These are phyloP conservation scores for Annulohypoxylon moriforme DNA, from an alignment of 495 filamentous ascomycete genomes.

Conservation along the genomic window DNA sequence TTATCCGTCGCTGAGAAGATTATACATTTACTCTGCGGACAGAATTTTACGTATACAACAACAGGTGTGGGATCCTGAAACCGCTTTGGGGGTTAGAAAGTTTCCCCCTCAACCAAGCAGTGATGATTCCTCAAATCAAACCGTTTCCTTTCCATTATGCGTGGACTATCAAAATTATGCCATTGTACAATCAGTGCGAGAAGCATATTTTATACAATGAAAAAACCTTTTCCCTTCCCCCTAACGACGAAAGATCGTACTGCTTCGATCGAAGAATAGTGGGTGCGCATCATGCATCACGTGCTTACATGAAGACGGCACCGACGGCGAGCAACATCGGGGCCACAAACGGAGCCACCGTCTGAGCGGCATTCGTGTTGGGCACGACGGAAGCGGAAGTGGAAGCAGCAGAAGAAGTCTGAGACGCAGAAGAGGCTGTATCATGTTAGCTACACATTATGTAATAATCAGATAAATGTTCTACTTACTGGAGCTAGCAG, in stretches of 20 bases:
- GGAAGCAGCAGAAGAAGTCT: slow-evolving; percentile 20
- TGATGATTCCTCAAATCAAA: slow-evolving; percentile 15
- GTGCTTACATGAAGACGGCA: slow-evolving; percentile 41
- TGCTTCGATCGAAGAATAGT: slow-evolving; percentile 5
- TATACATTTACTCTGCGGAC: slow-evolving; percentile 33
- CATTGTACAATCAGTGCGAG: slow-evolving; percentile 29
- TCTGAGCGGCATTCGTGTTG: slow-evolving; percentile 45
- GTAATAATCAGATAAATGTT: slow-evolving; percentile 28
- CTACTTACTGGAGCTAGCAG: slow-evolving; percentile 42
- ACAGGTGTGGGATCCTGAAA: neutral
- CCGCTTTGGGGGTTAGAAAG: slow-evolving; percentile 10
- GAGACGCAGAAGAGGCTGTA: slow-evolving; percentile 40
- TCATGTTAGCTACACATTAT: slow-evolving; percentile 28
- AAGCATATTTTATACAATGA: slow-evolving; percentile 39
- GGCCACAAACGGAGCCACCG: slow-evolving; percentile 43
- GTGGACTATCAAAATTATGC: slow-evolving; percentile 20
- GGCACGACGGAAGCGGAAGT: slow-evolving; percentile 32
- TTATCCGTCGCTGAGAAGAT: slow-evolving; percentile 24
- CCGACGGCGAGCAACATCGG: slow-evolving; percentile 44
- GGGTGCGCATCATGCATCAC: neutral
- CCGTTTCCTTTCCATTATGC: slow-evolving; percentile 32
- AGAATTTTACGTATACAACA: slow-evolving; percentile 30
- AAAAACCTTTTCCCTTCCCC: neutral
- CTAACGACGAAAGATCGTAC: neutral
- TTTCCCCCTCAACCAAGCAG: neutral